These are phyloP conservation scores for Torrubiella hemipterigena DNA, from an alignment of 2,329 filamentous ascomycete genomes.

Conservation along the genomic window DNA sequence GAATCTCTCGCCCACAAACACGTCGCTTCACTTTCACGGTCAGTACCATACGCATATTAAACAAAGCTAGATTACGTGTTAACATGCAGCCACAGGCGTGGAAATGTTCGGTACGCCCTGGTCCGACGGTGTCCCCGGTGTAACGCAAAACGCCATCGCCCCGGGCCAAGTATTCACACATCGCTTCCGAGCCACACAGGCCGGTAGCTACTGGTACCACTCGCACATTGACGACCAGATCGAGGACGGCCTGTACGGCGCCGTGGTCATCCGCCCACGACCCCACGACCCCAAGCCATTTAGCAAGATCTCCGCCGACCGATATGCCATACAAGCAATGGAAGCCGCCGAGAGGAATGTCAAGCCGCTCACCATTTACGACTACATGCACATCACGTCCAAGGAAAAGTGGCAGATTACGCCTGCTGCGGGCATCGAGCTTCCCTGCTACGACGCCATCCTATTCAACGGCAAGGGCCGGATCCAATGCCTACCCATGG, in stretches of 20 bases:
- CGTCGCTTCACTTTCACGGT: constrained; percentile 39
- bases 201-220: constrained; percentile 52
- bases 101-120: constrained; percentile 41
- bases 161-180: constrained; percentile 37
- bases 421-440: constrained; percentile 30
- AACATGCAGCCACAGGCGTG: constrained; percentile 21
- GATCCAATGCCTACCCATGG: constrained; percentile 35
- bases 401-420: constrained; percentile 31
- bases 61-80: not conserved
- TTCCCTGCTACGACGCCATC: constrained; percentile 46
- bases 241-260: constrained; percentile 47
- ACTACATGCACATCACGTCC: constrained; percentile 44
- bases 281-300: constrained; percentile 29
- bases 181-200: constrained; percentile 40
- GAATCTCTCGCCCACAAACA: constrained; percentile 34
- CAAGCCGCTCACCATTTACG: constrained; percentile 38
- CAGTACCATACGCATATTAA: constrained; percentile 2
- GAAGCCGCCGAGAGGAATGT: constrained; percentile 32
- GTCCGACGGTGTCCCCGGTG: constrained; percentile 48
- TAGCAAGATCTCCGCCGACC: constrained; percentile 26
- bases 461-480: constrained; percentile 50
- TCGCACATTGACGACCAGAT: constrained; percentile 42
- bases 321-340: constrained; percentile 29
- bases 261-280: constrained; percentile 36
- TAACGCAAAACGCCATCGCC: constrained; percentile 39